Conservation (phyloP, 306 rosid species). For the Rubus parviflorus region DNA sequence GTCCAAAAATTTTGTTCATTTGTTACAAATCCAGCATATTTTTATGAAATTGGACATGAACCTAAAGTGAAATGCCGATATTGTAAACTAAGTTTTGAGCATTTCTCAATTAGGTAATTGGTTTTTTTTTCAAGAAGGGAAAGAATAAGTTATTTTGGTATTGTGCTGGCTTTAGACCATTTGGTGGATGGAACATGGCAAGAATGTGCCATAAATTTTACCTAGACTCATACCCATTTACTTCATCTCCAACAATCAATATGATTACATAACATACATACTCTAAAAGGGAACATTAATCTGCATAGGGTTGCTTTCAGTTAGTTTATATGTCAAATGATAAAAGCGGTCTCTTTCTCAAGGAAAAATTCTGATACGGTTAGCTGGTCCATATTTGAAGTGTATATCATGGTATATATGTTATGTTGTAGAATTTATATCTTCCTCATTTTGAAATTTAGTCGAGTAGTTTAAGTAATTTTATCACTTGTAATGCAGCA, state of each 20-base stretch:
- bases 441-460: not conserved
- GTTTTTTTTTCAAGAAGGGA: not conserved
- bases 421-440: not conserved
- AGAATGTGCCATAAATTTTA: not conserved
- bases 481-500: conserved; percentile 3
- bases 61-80: not conserved
- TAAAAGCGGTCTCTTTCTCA: not conserved
- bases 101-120: not conserved
- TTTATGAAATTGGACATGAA: not conserved
- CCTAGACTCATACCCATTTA: not conserved
- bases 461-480: conserved; percentile 7
- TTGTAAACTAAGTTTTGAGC: not conserved
- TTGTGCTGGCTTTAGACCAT: not conserved
- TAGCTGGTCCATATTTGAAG: not conserved
- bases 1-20: not conserved
- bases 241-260: not conserved
- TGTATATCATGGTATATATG: not conserved
- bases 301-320: conserved; percentile 1
- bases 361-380: not conserved
- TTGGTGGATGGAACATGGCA: not conserved
- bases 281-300: not conserved
- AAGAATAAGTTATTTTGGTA: not conserved
- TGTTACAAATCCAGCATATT: not conserved
- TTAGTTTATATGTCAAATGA: conserved; percentile 8
- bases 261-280: not conserved